Percentiles rank a stretch among this genome's conserved stretches.
phyloP scores from a whole-genome alignment of 768 basidiomycete genomes.

The Lyophyllum semitale region DNA sequence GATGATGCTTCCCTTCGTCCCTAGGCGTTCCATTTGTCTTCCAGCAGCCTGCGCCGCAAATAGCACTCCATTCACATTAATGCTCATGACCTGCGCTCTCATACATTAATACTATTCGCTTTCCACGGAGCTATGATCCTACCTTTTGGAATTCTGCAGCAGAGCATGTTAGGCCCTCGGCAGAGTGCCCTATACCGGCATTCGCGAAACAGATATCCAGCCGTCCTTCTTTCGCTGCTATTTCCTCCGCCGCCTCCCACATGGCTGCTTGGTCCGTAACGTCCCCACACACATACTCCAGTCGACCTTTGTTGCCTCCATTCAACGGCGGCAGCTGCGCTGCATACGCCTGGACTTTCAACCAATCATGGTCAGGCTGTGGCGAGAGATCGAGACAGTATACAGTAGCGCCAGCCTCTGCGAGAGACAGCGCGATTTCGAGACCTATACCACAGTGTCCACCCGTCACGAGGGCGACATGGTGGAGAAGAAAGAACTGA shows the following conservation, averaged over 20 bases:
- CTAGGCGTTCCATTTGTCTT: conserved; percentile 53
- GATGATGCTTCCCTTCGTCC: conserved; percentile 54
- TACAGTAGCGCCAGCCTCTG: conserved; percentile 30
- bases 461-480: conserved; percentile 54
- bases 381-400: conserved; percentile 67
- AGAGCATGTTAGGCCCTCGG: conserved; percentile 57
- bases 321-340: conserved; percentile 25
- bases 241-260: conserved; percentile 50
- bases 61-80: conserved; percentile 62
- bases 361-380: conserved; percentile 50
- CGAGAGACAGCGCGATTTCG: conserved; percentile 26
- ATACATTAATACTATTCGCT: background rate
- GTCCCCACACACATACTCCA: conserved; percentile 55
- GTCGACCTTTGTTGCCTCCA: conserved; percentile 25
- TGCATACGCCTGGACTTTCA: conserved; percentile 47
- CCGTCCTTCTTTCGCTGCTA: conserved; percentile 59
- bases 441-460: conserved; percentile 65
- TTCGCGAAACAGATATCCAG: conserved; percentile 69
- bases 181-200: conserved; percentile 58
- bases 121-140: conserved; percentile 3
- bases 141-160: conserved; percentile 60
- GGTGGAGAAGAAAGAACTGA: conserved; percentile 45
- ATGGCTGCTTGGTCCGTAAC: conserved; percentile 54
- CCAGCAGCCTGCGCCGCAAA: conserved; percentile 65
- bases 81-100: conserved; percentile 38